Base-by-base conservation (phyloP, 805 yeast species). In the Tetrapisispora arboricola region DNA sequence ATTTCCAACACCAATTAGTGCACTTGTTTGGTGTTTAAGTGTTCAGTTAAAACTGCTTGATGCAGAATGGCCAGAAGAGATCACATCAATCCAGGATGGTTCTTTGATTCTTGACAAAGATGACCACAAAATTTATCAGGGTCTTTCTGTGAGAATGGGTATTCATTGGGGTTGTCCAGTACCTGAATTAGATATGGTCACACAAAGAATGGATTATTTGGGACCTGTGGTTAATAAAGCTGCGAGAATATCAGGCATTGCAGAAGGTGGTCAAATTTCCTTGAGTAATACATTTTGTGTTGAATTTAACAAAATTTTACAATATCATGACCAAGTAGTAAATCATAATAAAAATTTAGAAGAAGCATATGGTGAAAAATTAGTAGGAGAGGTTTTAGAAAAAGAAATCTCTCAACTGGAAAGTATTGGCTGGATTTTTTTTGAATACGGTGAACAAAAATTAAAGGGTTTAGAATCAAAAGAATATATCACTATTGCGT, bases 191-290 rank as follows among this genome's bases (percentile, higher is more conserved):
- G 99, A 92, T 66, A 81, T 90, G 44, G 88, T 88, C 40, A 92
- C 98, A 0, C 77, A 87, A 50, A 78, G 99, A 67, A 92, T 92
- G 98, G 99, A 92, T 64, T 92, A 92, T 62, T 83, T 92, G 53
- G 99, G 99, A 0, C 98, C 99, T 0, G 88, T 92, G 87, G 99
- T 92, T 25, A 92, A 92, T 55, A 72, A 95, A 39, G 85, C 99
- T 1, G 80, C 97, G 1, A 73, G 99, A 53, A 90, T 92, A 20
- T 80, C 88, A 56, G 84, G 95, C 7, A 83, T 85, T 38, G 99
- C 98, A 0, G 95, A 86, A 61, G 99, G 99, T 44, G 99, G 99
- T n/a, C 96, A 90, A 61, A 84, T 90, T 22, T 78, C 95, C 0
- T 72, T 88, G 42, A 82, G 94, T 53, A 71, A 78, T 7, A 96